Base-by-base conservation (phyloP, 805 yeast species). In the Cyberlindnera misumaiensis region DNA sequence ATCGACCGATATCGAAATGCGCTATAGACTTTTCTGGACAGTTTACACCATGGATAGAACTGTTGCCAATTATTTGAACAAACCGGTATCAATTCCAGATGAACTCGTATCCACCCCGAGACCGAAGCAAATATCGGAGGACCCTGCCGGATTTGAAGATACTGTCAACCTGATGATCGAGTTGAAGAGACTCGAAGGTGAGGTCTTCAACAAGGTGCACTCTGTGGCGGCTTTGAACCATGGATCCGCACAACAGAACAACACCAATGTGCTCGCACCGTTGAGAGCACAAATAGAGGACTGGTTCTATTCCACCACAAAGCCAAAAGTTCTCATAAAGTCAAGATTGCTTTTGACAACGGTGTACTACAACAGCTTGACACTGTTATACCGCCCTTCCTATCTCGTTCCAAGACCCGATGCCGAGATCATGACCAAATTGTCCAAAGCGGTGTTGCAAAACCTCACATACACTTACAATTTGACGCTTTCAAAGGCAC, bases 41-140 rank as follows among this genome's bases (percentile, higher is more conserved):
- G 67, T 68, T 2, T 70, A 68, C 47, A 60, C 63, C 38, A 56
- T 70, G 44, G 77, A 72, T 46, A 48, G 80, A 34, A 57, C 75
- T 3, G 65, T 75, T 12, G 65, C 77, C 7, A 60, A 69, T 11
- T 68, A 73, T 17, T 52, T 75, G 17, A 77, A 79, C n/a, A 62
- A 77, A 35, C 71, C 74, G 4, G 58, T 75, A 16, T 64, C 72
- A 0, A 60, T 76, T 11, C 66, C 68, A 16, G 80, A 75, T 41
- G 65, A 66, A 35, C 75, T 73, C 39, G 70, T 75, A 31, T 70
- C 72, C 32, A 64, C 68, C 1, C 75, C 72, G 2, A 41, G 62
- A 12, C 77, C 77, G 3, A 54, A 57, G 10, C 31, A 58, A 64
- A 15, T 44, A 65, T 58, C 55, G 13, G 66, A 62, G 13, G 70